Percentiles rank a stretch among this genome's conserved stretches.
phyloP scores from a whole-genome alignment of 2,329 filamentous ascomycete species.

The Sphaerulina vaccinii region DNA sequence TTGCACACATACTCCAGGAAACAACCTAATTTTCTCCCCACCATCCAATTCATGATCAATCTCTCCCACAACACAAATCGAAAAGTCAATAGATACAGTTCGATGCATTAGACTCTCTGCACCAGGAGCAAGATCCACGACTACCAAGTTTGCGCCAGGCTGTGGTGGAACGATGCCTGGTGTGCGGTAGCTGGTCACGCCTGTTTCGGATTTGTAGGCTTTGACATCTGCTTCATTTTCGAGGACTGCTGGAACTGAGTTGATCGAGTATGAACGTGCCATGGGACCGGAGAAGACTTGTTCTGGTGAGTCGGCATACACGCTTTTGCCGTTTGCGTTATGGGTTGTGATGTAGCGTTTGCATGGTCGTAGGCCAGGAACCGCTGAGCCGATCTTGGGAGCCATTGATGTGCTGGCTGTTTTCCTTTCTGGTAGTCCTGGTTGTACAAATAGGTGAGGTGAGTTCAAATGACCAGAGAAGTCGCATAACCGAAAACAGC shows the following conservation, averaged over 20 bases:
- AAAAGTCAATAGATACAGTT: constrained; percentile 26
- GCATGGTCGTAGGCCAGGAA: constrained; percentile 20
- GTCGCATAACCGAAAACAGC: too few species aligned
- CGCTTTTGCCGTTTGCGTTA: constrained; percentile 22
- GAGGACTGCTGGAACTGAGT: constrained; percentile 23
- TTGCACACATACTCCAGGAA: constrained; percentile 20
- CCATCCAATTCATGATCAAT: constrained; percentile 28
- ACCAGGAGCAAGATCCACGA: constrained; percentile 27
- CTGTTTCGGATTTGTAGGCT: constrained; percentile 22
- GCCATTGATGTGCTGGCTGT: too few species aligned
- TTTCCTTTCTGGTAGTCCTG: too few species aligned
- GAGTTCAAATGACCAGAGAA: too few species aligned
- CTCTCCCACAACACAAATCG: constrained; percentile 24
- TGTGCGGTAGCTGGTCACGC: constrained; percentile 18
- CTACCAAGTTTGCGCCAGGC: constrained; percentile 23
- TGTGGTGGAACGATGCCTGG: constrained; percentile 20
- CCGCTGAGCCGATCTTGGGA: background rate
- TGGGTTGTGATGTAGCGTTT: constrained; percentile 30
- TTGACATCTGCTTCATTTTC: constrained; percentile 22
- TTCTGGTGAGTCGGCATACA: constrained; percentile 23
- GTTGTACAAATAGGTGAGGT: too few species aligned
- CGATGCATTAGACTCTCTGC: constrained; percentile 25
- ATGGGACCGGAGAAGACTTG: constrained; percentile 21
- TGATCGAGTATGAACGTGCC: constrained; percentile 23
- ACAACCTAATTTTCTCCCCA: constrained; percentile 25